Base-by-base conservation (phyloP, 192 early-diverging fungal species). In the Funneliformis geosporum region DNA sequence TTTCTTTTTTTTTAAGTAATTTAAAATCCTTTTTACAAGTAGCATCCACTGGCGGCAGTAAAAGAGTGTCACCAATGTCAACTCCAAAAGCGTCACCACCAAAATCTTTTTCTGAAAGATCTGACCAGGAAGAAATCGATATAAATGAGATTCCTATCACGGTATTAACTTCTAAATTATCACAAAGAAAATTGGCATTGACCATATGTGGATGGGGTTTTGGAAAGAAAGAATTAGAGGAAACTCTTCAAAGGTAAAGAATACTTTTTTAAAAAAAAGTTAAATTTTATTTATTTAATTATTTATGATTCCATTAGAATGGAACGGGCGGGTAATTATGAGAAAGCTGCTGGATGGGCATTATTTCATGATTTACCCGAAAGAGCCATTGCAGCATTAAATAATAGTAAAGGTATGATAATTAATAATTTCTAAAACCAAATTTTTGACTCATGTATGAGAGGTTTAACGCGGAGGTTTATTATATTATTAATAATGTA, bases 261-360 rank as follows among this genome's bases (percentile, higher is more conserved):
- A 21, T 38, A 23, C 23, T 5, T 25, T 65, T 18, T 50, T 33
- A 78, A 23, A 68, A 68, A 64, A 60, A n/a, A 12, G 25, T 11
- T 14, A 47, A n/a, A 8, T 14, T 44, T 46, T n/a, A 33, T 44
- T 27, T 39, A 28, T 40, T 72, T n/a, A 21, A 75, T 27, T 72
- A 47, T 46, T 72, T 27, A 28, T 72, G 43, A 11, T 62, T 80
- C 8, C 23, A 40, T 64, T 83, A 94, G 91, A 72, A 75, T 97
- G 66, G 95, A 97, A 82, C 66, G 74, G 28, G 83, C 80, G 18
- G 89, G 86, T 8, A 88, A 94, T 69, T 95, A 86, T 79, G 96
- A 96, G 69, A 91, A 92, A 61, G 96, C 97, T 1, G 96, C 97
- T 8, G 95, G 91, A 16, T 90, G 90, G 87, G 93, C 96, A 4